Base-by-base conservation (phyloP, 2,329 filamentous ascomycete genomes). In the Ambrosiella cleistominuta region DNA sequence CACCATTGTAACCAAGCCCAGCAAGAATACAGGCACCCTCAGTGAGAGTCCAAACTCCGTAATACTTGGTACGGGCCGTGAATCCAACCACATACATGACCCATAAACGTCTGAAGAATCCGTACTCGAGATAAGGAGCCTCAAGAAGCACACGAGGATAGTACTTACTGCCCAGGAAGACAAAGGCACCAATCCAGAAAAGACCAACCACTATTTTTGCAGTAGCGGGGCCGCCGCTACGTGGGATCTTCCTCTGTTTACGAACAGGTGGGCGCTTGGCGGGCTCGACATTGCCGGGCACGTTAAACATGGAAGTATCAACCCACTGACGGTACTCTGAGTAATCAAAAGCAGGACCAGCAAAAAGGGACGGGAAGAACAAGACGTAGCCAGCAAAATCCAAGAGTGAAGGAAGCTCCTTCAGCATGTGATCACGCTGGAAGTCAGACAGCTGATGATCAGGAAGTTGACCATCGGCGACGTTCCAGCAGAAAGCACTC, bases 401-500 rank as follows among this genome's bases (percentile, higher is more conserved):
- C 39, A 96, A 71, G 1, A 93, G 67, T 17, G 73, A 70, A 0
- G 94, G 94, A 58, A 98, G 75, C 51, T 86, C 71, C 57, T 75
- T 76, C 47, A 98, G 77, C 52, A 86, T 85, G 37, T 87, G 82
- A 63, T 90, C 86, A 66, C 85, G 90, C 68, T 98, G 93, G 51
- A 85, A 81, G 54, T 93, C 87, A 0, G 86, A 87, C n/a, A 98
- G 79, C 60, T 90, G 81, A 49, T 84, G 77, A 15, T 85, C 81
- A 2, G 88, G 82, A 17, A 95, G 76, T 60, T 84, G 82, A 17
- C 93, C 94, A 68, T 98, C 93, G 65, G 93, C 89, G 7, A 97
- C 84, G 67, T 97, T 97, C 93, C 93, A 98, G 72, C 88, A 95
- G 67, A 98, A 98, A 4, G 91, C 86, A 19, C 83, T 88, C 40